A percentile compares a stretch with the other conserved stretches of the same genome.
Conservation (phyloP, 2,329 filamentous ascomycete genomes). For the Aaosphaeria arxii region DNA sequence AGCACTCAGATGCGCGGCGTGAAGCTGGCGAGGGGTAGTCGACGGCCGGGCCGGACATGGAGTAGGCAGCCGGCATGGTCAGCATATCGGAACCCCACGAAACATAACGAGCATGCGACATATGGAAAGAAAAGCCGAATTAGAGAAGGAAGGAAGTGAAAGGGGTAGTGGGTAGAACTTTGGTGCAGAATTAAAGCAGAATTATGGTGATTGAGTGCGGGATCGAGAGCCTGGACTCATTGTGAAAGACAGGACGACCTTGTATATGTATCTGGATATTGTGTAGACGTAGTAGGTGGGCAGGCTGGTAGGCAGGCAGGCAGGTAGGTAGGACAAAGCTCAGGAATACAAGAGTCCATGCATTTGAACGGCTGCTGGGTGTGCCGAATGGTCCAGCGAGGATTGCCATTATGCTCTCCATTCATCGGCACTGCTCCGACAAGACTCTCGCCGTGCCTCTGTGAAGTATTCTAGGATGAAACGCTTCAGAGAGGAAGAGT, state of each 20-base stretch:
- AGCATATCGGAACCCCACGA: slow-evolving; percentile 32
- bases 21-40: slow-evolving; percentile 35
- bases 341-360: slow-evolving; percentile 7
- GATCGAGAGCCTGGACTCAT: no score
- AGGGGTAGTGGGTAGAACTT: slow-evolving; percentile 8
- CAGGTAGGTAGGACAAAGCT: no score
- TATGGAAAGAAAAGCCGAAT: slow-evolving; percentile 9
- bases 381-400: slow-evolving; percentile 14
- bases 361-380: slow-evolving; percentile 21
- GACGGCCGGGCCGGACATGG: slow-evolving; percentile 29
- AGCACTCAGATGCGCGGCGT: slow-evolving; percentile 29
- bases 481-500: neutral
- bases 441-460: slow-evolving; percentile 18
- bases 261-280: slow-evolving; percentile 31
- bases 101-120: slow-evolving; percentile 34
- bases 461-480: slow-evolving; percentile 15
- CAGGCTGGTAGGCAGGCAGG: no score
- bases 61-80: slow-evolving; percentile 35
- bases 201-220: neutral
- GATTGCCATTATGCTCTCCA: no score
- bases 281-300: neutral
- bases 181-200: neutral
- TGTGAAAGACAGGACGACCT: slow-evolving; percentile 13
- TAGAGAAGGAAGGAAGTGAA: slow-evolving; percentile 7
- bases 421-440: no score